Evolutionary conservation across 2,329 filamentous ascomycete genomes (phyloP).

Genomic region (Cladosporium sp.): DNA sequence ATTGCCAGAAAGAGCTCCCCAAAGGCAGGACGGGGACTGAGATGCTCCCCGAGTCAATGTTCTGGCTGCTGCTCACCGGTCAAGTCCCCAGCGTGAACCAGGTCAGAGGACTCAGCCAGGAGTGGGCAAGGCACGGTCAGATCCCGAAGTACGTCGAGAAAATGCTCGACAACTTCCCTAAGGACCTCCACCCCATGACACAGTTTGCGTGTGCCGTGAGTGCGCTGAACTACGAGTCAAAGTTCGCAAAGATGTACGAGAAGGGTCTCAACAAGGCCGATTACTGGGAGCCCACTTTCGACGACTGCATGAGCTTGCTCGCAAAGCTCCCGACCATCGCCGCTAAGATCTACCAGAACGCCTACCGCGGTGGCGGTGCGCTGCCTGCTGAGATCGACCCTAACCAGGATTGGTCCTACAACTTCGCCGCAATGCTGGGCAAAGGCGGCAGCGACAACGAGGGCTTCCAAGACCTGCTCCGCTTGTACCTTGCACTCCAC

Average conservation of each 20-base stretch:
- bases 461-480: constrained; percentile 91
- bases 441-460: constrained; percentile 84
- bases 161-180: constrained; percentile 87
- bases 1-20: constrained; percentile 85
- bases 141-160: constrained; percentile 80
- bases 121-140: constrained; percentile 80
- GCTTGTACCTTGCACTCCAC: constrained; percentile 92
- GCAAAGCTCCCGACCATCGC: constrained; percentile 96
- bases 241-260: constrained; percentile 92
- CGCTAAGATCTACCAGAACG: constrained; percentile 95
- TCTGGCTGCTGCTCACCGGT: constrained; percentile 95
- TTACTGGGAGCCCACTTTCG: constrained; percentile 98
- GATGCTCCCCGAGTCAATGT: constrained; percentile 99
- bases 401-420: constrained; percentile 95
- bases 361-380: constrained; percentile 69
- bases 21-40: constrained; percentile 90
- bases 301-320: constrained; percentile 88
- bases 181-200: constrained; percentile 94
- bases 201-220: constrained; percentile 94
- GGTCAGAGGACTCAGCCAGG: constrained; percentile 74
- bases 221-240: constrained; percentile 90
- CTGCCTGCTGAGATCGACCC: constrained; percentile 73
- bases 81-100: constrained; percentile 81
- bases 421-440: constrained; percentile 94
- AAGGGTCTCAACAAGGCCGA: constrained; percentile 88